Base-by-base conservation (phyloP, 352 stramenopile species). In the Pythium apleroticum region DNA sequence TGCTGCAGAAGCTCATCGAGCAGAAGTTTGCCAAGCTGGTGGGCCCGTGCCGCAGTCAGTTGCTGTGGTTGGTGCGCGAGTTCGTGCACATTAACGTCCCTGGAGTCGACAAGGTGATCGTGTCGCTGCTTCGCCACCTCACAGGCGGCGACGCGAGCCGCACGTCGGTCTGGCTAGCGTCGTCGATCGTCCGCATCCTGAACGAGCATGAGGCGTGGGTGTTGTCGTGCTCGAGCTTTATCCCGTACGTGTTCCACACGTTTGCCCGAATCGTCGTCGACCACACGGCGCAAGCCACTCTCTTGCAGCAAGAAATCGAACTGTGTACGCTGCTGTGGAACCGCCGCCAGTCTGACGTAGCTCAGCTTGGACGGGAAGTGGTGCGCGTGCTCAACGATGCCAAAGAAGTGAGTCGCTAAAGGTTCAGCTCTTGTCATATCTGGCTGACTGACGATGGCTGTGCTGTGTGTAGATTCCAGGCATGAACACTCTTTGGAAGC, bases 401-500 rank as follows among this genome's bases (percentile, higher is more conserved):
- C 1, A 93, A 92, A 46, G 86, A 95, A 65, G 84, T 95, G 67
- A 52, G 80, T 66, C n/a, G 31, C 24, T n/a, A n/a, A n/a, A n/a
- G 35, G 35, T 19, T 17, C 30, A 33, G 5, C 30, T 33, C 30
- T 33, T 33, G 30, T 9, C 0, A 33, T 33, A 9, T 9, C 30
- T 33, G 10, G 5, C 10, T 33, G 52, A 39, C 17, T 41, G 3
- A 25, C 39, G 10, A 56, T 55, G 17, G 31, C 19, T 17, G 15
- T 46, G 39, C 20, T 68, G 9, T 65, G 30, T 66, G 50, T 60
- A 93, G 84, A 87, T 91, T 30, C 74, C 80, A 3, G 85, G 85
- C n/a, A 93, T 93, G 78, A 89, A 82, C 28, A 53, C 72, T n/a
- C 60, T 93, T 17, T 93, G 85, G 85, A 93, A 93, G 55, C 84